A percentile compares a stretch with the other conserved stretches of the same genome.
Conservation (phyloP, 2,329 filamentous ascomycete genomes). For the Remersonia thermophila region DNA sequence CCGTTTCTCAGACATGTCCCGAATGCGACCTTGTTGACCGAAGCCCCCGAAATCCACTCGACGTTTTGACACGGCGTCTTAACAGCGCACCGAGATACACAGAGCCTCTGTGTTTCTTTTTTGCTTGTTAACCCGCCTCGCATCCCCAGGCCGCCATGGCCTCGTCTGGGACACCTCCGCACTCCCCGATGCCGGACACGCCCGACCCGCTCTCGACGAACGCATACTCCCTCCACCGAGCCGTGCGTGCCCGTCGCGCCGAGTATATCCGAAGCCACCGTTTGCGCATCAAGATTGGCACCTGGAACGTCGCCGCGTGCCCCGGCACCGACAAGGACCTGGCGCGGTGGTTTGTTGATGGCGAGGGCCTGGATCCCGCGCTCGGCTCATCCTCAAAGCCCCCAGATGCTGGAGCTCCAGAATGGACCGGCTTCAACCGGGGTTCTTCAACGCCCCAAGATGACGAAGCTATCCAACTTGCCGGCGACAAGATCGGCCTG, state of each 20-base stretch:
- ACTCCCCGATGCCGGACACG: conserved; percentile 24
- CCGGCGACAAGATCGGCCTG: conserved; percentile 58
- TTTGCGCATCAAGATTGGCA: conserved; percentile 78
- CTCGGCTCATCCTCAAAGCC: conserved; percentile 42
- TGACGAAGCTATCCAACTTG: no score
- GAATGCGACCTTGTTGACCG: no score
- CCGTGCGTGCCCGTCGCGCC: conserved; percentile 57
- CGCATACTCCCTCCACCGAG: conserved; percentile 48
- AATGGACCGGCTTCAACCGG: conserved; percentile 25
- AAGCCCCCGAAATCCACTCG: not conserved
- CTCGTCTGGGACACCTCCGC: conserved; percentile 8
- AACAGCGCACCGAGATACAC: no score
- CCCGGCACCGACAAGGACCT: conserved; percentile 81
- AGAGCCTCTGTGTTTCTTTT: not conserved
- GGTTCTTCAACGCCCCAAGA: conserved; percentile 8
- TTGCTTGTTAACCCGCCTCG: not conserved
- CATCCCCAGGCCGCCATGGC: conserved; percentile 5
- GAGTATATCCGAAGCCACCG: conserved; percentile 69
- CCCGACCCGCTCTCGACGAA: conserved; percentile 31
- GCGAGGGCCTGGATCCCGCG: conserved; percentile 54
- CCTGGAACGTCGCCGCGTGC: conserved; percentile 87
- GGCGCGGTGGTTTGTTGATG: conserved; percentile 74
- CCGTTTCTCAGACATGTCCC: no score
- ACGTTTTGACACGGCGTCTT: no score
- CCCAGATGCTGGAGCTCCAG: conserved; percentile 15